Evolutionary conservation across 805 yeast species (phyloP).

Genomic region (Candida vaughaniae): DNA sequence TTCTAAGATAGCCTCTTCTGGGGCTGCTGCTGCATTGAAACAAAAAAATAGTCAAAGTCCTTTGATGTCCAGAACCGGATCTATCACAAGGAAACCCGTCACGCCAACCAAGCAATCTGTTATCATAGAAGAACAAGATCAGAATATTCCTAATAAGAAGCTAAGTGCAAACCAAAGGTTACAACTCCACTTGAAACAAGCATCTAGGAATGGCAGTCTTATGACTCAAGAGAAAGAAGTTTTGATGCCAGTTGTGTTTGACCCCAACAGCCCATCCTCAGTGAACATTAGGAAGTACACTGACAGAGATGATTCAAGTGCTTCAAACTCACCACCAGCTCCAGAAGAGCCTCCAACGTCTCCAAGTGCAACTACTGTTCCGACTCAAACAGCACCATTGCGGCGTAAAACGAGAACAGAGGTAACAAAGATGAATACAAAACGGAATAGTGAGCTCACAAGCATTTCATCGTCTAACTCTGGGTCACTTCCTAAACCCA

Average conservation of each 20-base stretch:
- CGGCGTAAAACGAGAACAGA: constrained; percentile 19
- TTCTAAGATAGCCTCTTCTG: constrained; percentile 22
- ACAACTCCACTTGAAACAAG: constrained; percentile 38
- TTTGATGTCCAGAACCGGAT: not conserved
- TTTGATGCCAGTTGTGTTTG: constrained; percentile 37
- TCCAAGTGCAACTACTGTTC: constrained; percentile 1
- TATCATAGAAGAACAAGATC: constrained; percentile 15
- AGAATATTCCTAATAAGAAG: constrained; percentile 11
- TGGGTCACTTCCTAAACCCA: not conserved
- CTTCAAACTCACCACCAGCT: constrained; percentile 1
- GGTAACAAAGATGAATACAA: constrained; percentile 29
- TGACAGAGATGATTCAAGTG: constrained; percentile 7
- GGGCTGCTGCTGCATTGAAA: constrained; percentile 34
- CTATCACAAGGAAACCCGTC: constrained; percentile 3
- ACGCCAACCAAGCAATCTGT: constrained; percentile 4
- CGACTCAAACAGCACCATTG: constrained; percentile 8
- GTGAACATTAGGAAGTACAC: constrained; percentile 16
- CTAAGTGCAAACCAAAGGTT: constrained; percentile 39
- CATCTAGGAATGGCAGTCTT: constrained; percentile 36
- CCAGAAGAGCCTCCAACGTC: too few relatives aligned
- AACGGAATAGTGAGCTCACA: constrained; percentile 25
- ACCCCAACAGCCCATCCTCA: constrained; percentile 36
- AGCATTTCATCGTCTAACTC: constrained; percentile 1
- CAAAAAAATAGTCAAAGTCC: constrained; percentile 10
- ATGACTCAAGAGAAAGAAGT: constrained; percentile 37